Conservation (phyloP, 257 asterid species). For the Ligustrum vulgare region DNA sequence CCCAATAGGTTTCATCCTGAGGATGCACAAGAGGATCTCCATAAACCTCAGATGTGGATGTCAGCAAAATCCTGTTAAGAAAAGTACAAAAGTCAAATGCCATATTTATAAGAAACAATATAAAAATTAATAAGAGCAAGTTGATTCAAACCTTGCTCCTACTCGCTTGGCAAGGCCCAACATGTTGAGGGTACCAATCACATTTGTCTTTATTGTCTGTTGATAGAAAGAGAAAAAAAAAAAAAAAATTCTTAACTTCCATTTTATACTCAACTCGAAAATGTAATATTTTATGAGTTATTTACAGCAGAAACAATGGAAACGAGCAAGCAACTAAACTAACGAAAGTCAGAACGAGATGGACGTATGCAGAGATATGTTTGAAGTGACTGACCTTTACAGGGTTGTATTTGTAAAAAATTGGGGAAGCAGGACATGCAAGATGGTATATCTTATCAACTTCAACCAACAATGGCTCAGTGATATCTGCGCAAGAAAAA, state of each 20-base stretch:
- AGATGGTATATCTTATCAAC: conserved; percentile 95
- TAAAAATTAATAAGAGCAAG: conserved; percentile 10
- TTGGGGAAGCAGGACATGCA: conserved; percentile 98
- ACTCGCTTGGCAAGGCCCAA: conserved; percentile 96
- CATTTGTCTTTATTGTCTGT: conserved; percentile 97
- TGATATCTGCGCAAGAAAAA: conserved; percentile 56
- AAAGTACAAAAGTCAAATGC: conserved; percentile 13
- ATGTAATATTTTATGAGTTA: too few relatives aligned
- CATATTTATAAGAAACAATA: background rate
- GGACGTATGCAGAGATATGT: background rate
- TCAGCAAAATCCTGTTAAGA: conserved; percentile 69
- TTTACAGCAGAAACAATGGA: background rate
- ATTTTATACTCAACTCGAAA: background rate
- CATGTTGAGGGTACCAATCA: conserved; percentile 94
- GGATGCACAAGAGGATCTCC: conserved; percentile 98
- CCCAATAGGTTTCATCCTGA: conserved; percentile 91
- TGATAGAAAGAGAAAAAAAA: background rate
- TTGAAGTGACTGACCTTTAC: conserved; percentile 58
- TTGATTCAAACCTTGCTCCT: conserved; percentile 71
- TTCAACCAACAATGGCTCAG: conserved; percentile 81
- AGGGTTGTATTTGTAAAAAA: conserved; percentile 91
- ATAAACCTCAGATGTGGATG: conserved; percentile 94
- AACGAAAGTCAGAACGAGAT: background rate
- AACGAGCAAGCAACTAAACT: conserved; percentile 16
- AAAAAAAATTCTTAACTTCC: background rate